phyloP scores from a whole-genome alignment of 257 asterid genomes.

The Verbena officinalis region DNA sequence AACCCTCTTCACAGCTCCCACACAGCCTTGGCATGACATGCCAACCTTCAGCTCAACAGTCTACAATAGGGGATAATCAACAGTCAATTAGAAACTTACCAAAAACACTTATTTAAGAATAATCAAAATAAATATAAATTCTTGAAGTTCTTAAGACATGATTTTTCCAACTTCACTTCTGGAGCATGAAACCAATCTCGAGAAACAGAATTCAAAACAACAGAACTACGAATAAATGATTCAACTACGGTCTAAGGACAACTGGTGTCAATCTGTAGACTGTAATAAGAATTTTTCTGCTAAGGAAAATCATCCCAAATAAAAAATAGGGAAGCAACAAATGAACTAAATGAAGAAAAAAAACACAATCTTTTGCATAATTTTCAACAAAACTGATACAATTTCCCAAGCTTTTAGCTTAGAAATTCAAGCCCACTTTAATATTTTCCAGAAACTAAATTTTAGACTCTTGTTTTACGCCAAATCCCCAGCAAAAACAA shows the following conservation, averaged over 20 bases:
- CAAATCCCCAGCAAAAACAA: not conserved
- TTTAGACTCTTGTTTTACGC: not conserved
- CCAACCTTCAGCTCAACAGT: slow-evolving; percentile 91
- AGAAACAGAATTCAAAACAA: slow-evolving; percentile 7
- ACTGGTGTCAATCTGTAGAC: not conserved
- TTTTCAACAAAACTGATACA: slow-evolving; percentile 6
- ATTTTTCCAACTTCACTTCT: not conserved
- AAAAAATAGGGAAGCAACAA: not conserved
- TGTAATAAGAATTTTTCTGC: not conserved
- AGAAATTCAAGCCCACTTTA: slow-evolving; percentile 22
- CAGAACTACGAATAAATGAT: slow-evolving; percentile 5
- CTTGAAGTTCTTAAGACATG: slow-evolving; percentile 1
- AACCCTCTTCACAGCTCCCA: slow-evolving; percentile 93
- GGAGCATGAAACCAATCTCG: not conserved
- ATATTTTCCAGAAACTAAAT: slow-evolving; percentile 12
- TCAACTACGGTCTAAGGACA: not conserved
- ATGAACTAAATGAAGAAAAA: not conserved
- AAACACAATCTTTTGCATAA: not conserved
- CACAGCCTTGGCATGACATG: slow-evolving; percentile 97
- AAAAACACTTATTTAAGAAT: not conserved
- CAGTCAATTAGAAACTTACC: not conserved
- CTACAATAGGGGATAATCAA: slow-evolving; percentile 46
- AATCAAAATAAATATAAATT: not conserved
- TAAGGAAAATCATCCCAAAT: too few relatives aligned
- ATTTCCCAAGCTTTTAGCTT: slow-evolving; percentile 7